Evolutionary conservation across 805 yeast genomes (phyloP), one percentile per base, ranked within the genome.

Genomic region (Barnettozyma sucrosica): DNA sequence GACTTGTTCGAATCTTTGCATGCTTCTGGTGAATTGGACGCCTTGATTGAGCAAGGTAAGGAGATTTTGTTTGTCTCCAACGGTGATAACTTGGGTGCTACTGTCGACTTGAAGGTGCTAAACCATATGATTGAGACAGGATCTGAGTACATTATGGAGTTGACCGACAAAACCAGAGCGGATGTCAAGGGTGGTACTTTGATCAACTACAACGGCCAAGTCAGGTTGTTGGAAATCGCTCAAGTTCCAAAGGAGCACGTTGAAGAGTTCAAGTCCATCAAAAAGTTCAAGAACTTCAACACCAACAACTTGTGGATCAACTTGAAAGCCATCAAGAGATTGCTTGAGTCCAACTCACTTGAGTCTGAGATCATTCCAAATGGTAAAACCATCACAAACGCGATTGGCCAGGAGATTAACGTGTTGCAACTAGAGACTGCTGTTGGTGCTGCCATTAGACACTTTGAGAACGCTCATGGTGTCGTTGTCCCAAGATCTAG

Each of bases 181-280:
- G 99, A 93, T 68, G 99, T 93, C 64, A 93, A 93, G 73, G 99
- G 99, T 75, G 99, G 98, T 75, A 93, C 98, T 56, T 80, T 93
- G 68, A 90, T 93, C 68, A 89, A 89, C 70, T 93, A 93, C 69
- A 92, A 89, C 58, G 98, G 97, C 54, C 82, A 85, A 64, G 96
- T 93, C 51, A 82, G 97, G 70, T 79, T 93, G 64, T 79, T 93
- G 61, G 98, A 93, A 71, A 92, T 93, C 59, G 97, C 97, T 37
- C 99, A 92, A 75, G 99, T 92, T 53, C 98, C 98, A 67, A 90
- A 90, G 70, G 97, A 89, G 67, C 98, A 92, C 66, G 92, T 89
- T 52, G 98, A 93, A 74, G 99, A 92, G 66, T 92, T 92, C 78
- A 92, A 93, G 73, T 85, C 95, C 50, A 93, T 93, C 73, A 93